A percentile compares a stretch with the other conserved stretches of the same genome.
Evolutionary conservation across 331 rosid species (phyloP).

Genomic region (Acacia concinna): DNA sequence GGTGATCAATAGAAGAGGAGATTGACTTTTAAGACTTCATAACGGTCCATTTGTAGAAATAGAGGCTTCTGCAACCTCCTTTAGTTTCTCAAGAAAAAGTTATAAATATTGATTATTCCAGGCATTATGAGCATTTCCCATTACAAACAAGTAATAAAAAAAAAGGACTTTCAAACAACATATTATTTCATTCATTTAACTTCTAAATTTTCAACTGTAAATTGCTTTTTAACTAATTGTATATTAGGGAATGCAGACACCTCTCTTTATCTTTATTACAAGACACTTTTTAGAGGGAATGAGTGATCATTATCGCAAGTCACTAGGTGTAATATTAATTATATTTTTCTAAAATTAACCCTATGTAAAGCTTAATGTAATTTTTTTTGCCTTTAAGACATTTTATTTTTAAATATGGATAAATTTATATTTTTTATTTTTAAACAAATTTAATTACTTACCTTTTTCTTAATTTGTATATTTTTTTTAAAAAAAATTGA

Average conservation of each 20-base stretch:
- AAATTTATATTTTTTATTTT: no score
- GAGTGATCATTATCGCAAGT: not conserved
- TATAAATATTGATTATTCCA: not conserved
- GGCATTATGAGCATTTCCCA: not conserved
- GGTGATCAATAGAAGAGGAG: not conserved
- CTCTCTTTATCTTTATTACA: not conserved
- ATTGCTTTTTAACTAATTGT: no score
- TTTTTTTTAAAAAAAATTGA: no score
- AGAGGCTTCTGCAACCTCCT: not conserved
- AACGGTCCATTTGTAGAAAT: not conserved
- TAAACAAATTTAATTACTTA: no score
- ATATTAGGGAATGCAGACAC: no score
- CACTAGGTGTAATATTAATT: no score
- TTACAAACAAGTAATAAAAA: no score
- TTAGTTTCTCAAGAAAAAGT: not conserved
- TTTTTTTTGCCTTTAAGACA: no score
- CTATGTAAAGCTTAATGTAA: not conserved
- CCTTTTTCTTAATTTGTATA: no score
- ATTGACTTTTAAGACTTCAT: not conserved
- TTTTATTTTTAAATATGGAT: no score
- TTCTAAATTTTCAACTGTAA: not conserved
- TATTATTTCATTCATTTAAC: no score
- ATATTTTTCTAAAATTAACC: no score
- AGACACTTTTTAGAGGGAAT: not conserved
- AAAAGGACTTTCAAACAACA: not conserved